A percentile compares a stretch with the other conserved stretches of the same genome.
These are phyloP conservation scores for Annulohypoxylon moriforme DNA, from an alignment of 495 filamentous ascomycete genomes.

Conservation along the genomic window DNA sequence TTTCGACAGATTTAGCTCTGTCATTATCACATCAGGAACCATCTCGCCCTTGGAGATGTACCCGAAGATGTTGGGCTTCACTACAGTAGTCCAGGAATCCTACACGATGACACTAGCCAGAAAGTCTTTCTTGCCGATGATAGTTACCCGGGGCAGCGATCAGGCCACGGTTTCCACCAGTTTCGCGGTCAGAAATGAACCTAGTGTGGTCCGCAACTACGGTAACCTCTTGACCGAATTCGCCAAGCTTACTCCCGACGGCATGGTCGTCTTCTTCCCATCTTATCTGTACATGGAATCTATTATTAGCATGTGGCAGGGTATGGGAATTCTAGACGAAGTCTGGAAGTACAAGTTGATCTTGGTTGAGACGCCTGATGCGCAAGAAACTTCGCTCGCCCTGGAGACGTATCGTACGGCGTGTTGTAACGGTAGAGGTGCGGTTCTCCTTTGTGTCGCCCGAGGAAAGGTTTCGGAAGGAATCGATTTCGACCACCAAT, in stretches of 20 bases:
- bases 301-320: constrained; percentile 99
- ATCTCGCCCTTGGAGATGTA: constrained; percentile 99
- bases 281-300: constrained; percentile 99
- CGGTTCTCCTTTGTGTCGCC: constrained; percentile 91
- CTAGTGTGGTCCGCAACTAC: constrained; percentile 93
- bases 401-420: constrained; percentile 97
- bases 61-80: constrained; percentile 96
- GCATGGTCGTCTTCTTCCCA: constrained; percentile 98
- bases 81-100: constrained; percentile 91
- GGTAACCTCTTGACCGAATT: constrained; percentile 94
- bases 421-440: constrained; percentile 95
- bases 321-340: constrained; percentile 95
- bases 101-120: constrained; percentile 97
- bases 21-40: constrained; percentile 98
- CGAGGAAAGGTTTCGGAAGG: constrained; percentile 97
- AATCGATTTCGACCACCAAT: constrained; percentile 99
- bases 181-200: constrained; percentile 95
- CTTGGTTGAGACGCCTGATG: constrained; percentile 96
- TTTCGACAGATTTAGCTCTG: constrained; percentile 95
- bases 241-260: constrained; percentile 92
- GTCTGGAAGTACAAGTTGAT: constrained; percentile 99
- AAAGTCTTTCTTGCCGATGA: constrained; percentile 96
- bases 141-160: constrained; percentile 94
- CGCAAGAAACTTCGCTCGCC: constrained; percentile 94
- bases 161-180: constrained; percentile 89